These are phyloP conservation scores for Puccinia hordei DNA, from an alignment of 1,284 basidiomycete species.

Conservation along the genomic window DNA sequence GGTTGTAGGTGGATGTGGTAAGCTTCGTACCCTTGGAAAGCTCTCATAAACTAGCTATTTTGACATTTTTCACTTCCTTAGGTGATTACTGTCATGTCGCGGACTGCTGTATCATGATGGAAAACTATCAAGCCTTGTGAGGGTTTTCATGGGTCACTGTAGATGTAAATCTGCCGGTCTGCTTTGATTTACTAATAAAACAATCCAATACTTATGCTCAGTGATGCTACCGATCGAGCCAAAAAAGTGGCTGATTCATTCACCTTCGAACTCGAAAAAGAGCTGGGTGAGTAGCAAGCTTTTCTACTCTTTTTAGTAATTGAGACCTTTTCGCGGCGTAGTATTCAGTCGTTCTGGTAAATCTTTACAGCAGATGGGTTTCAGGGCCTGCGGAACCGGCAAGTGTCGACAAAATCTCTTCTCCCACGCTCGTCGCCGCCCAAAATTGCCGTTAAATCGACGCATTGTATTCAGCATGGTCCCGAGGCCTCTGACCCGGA, in stretches of 20 bases:
- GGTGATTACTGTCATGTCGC: slow-evolving; percentile 49
- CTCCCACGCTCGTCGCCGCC: slow-evolving; percentile 26
- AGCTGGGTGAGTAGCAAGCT: slow-evolving; percentile 23
- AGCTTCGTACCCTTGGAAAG: not conserved
- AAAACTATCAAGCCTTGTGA: slow-evolving; percentile 42
- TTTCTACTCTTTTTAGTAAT: not conserved
- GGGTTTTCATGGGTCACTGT: not conserved
- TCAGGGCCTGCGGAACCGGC: slow-evolving; percentile 10
- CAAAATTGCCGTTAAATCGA: slow-evolving; percentile 32
- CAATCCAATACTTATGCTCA: not conserved
- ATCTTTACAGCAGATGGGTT: not conserved
- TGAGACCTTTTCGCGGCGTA: not conserved
- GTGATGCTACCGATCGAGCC: slow-evolving; percentile 37
- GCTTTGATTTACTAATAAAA: not conserved
- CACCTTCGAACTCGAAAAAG: slow-evolving; percentile 33
- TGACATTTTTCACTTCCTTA: not conserved
- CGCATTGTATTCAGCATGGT: slow-evolving; percentile 38
- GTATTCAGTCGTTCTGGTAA: not conserved
- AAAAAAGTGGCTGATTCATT: slow-evolving; percentile 43
- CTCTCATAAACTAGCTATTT: not conserved
- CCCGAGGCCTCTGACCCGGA: slow-evolving; percentile 12
- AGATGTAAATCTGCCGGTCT: not conserved
- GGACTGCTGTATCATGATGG: slow-evolving; percentile 46
- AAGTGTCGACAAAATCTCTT: slow-evolving; percentile 29
- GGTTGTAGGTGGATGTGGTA: slow-evolving; percentile 48